Base-by-base conservation (phyloP, 495 filamentous ascomycete species). In the Tuber brumale region DNA sequence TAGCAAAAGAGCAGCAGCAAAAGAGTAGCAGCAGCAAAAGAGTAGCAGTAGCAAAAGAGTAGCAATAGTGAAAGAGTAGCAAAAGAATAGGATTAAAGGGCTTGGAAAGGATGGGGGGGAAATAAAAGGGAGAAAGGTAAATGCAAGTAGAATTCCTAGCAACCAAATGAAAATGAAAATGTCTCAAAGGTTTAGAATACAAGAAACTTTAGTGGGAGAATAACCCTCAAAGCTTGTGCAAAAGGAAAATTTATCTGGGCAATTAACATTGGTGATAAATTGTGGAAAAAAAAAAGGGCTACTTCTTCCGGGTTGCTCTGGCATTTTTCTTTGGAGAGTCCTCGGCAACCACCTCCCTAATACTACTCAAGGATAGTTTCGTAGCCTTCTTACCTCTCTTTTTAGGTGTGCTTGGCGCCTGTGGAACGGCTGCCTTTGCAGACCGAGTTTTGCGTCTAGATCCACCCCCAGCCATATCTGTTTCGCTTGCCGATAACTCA, bases 271-370 rank as follows among this genome's bases (percentile, higher is more conserved):
- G 51, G 14, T 21, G 21, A 31, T 61, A 61, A 27, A 31, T 12
- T 31, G 27, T 70, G 16, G 8, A 18, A 70, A 37, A 5, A 45
- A n/a, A 75, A 27, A 61, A 31, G n/a, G 51, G 8, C 46, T 73
- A 79, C 19, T 69, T 75, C 61, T 57, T 79, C 21, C 76, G 75
- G 43, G 69, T 46, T 10, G 61, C 75, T 41, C 78, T 79, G 19
- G 72, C 70, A n/a, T 37, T 35, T 43, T 79, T 80, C 41, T 75
- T 79, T 27, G 41, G 73, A 71, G 72, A 73, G 19, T 14, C 76
- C 27, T 80, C 78, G 6, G 69, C 27, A 12, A 75, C 76, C 7
- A 44, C 76, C 70, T 80, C 78, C 18, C 75, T 75, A 41, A 80
- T 80, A 21, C 76, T 77, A 39, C 78, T 80, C 27, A 80, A 41